A percentile compares a stretch with the other conserved stretches of the same genome.
Evolutionary conservation across 163 green algal genomes (phyloP).

Genomic region (Chlamydomonas reinhardtii): DNA sequence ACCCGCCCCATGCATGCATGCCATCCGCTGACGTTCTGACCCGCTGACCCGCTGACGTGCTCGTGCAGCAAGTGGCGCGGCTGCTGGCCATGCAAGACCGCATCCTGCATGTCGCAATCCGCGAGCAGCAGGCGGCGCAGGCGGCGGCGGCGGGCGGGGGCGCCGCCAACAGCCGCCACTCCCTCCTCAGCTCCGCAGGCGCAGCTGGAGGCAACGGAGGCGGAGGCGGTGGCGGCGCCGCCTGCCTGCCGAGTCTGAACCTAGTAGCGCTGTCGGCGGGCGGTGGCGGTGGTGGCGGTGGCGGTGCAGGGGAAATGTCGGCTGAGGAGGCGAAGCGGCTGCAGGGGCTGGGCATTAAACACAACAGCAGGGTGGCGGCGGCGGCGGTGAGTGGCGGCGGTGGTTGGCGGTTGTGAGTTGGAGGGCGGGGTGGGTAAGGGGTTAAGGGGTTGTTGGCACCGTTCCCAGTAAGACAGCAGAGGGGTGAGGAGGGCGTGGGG

Average conservation of each 20-base stretch:
- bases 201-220: no score
- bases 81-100: conserved; percentile 39
- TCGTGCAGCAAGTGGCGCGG: neutral
- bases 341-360: conserved; percentile 12
- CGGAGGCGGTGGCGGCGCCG: neutral
- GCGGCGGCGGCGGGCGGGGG: no score
- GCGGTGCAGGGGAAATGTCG: neutral
- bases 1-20: no score
- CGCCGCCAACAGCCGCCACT: no score
- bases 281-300: neutral
- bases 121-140: neutral
- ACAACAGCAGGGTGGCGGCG: conserved; percentile 30
- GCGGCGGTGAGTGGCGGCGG: neutral
- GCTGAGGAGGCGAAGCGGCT: conserved; percentile 21
- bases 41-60: no score
- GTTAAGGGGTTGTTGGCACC: no score
- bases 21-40: no score
- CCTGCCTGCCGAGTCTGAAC: neutral
- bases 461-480: no score
- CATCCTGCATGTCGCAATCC: conserved; percentile 2
- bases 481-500: no score
- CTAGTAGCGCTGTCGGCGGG: neutral
- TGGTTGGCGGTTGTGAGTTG: neutral
- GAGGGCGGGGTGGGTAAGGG: neutral
- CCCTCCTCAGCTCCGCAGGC: no score